A percentile compares a stretch with the other conserved stretches of the same genome.
phyloP scores from a whole-genome alignment of 2,329 filamentous ascomycete species.

The Pseudocercospora fijiensis region DNA sequence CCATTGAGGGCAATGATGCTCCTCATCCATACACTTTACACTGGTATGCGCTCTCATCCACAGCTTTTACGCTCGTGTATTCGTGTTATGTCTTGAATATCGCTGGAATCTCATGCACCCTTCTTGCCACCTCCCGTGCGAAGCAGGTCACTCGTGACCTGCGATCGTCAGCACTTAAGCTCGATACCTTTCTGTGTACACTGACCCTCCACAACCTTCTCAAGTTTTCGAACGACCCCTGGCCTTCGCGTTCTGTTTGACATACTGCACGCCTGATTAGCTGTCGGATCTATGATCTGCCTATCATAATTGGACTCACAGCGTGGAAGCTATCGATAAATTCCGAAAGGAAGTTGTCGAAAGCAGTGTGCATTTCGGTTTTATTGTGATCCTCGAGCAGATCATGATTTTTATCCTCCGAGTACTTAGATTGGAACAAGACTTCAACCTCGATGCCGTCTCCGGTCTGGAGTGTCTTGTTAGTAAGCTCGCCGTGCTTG shows the following conservation, averaged over 20 bases:
- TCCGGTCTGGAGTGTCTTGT: neutral
- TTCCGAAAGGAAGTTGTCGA: neutral
- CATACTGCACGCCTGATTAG: neutral
- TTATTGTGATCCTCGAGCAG: neutral
- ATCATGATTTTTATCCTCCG: neutral
- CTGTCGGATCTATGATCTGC: neutral
- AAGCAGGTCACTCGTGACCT: neutral
- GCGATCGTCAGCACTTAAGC: neutral
- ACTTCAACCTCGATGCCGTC: neutral
- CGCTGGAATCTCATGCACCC: neutral
- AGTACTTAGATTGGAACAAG: neutral
- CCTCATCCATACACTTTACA: neutral
- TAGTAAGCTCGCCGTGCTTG: neutral
- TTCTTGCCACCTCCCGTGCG: neutral
- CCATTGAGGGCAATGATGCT: neutral
- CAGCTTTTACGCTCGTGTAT: too few species aligned
- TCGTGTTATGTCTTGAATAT: neutral
- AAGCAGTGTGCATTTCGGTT: neutral
- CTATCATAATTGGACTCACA: neutral
- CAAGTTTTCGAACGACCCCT: neutral
- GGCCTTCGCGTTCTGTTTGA: neutral
- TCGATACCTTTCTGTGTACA: neutral
- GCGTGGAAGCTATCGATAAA: neutral
- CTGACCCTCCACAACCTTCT: neutral
- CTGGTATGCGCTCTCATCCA: neutral